These are phyloP conservation scores for Aspergillus costaricaensis DNA, from an alignment of 2,329 filamentous ascomycete species.

Conservation along the genomic window DNA sequence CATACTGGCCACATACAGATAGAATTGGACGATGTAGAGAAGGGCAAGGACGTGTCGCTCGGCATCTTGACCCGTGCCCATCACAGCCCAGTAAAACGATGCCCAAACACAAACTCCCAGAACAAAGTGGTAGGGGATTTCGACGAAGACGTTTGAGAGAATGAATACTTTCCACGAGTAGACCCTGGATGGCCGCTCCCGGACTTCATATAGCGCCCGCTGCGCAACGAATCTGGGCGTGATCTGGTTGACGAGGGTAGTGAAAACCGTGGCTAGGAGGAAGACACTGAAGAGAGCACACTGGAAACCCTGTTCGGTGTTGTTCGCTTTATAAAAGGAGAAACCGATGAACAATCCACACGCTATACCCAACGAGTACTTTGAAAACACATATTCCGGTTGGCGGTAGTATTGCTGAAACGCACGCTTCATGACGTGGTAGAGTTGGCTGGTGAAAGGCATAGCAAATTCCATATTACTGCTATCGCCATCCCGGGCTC, in stretches of 20 bases:
- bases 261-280: conserved; percentile 63
- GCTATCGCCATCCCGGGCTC: conserved; percentile 44
- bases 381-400: conserved; percentile 82
- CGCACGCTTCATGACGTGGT: conserved; percentile 68
- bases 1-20: conserved; percentile 80
- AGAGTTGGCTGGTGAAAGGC: conserved; percentile 66
- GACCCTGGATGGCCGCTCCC: conserved; percentile 77
- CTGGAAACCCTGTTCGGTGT: conserved; percentile 73
- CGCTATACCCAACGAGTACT: conserved; percentile 66
- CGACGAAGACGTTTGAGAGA: conserved; percentile 78
- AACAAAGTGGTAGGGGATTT: conserved; percentile 79
- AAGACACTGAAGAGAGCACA: conserved; percentile 86
- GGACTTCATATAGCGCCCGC: conserved; percentile 76
- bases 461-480: conserved; percentile 77
- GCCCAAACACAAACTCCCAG: conserved; percentile 73
- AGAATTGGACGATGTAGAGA: conserved; percentile 72
- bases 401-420: conserved; percentile 91
- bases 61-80: conserved; percentile 62
- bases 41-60: conserved; percentile 74
- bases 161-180: conserved; percentile 86
- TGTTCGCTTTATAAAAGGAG: conserved; percentile 70
- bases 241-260: conserved; percentile 52
- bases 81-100: conserved; percentile 82
- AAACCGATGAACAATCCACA: conserved; percentile 73
- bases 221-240: conserved; percentile 85